phyloP scores from a whole-genome alignment of 768 basidiomycete genomes.

The Suillus variegatus region DNA sequence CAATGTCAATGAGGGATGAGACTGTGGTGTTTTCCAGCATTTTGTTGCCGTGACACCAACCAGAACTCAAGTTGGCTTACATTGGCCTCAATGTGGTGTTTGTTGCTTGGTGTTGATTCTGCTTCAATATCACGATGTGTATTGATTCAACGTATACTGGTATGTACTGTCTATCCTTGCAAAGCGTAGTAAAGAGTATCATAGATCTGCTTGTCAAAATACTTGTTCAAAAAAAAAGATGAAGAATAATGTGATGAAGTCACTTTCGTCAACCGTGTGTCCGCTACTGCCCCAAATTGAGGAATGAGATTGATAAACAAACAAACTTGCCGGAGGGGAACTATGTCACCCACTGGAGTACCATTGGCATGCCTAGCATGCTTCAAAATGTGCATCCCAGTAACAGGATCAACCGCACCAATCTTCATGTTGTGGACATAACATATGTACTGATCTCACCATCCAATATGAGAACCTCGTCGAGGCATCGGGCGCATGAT shows the following conservation, averaged over 20 bases:
- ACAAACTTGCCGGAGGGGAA: conserved; percentile 18
- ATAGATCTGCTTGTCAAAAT: too few relatives aligned
- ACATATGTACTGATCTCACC: conserved; percentile 18
- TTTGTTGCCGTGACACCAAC: too few relatives aligned
- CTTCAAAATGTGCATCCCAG: conserved; percentile 26
- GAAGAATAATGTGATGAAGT: background rate
- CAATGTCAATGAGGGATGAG: too few relatives aligned
- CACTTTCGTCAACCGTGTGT: conserved; percentile 18
- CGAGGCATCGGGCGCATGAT: conserved; percentile 17
- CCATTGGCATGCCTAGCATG: conserved; percentile 15
- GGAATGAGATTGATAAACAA: conserved; percentile 24
- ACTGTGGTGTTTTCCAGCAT: too few relatives aligned
- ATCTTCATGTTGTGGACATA: conserved; percentile 30
- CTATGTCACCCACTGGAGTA: conserved; percentile 24
- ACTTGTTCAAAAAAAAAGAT: too few relatives aligned
- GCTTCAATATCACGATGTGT: too few relatives aligned
- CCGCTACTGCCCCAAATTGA: conserved; percentile 27
- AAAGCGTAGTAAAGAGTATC: too few relatives aligned
- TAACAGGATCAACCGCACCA: conserved; percentile 14
- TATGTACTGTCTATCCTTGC: too few relatives aligned
- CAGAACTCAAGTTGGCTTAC: too few relatives aligned
- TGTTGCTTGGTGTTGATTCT: too few relatives aligned
- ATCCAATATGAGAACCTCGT: background rate
- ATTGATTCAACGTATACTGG: too few relatives aligned
- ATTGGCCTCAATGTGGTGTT: too few relatives aligned